A percentile compares a stretch with the other conserved stretches of the same genome.
phyloP scores from a whole-genome alignment of 805 yeast species.

The Pichia heedii region DNA sequence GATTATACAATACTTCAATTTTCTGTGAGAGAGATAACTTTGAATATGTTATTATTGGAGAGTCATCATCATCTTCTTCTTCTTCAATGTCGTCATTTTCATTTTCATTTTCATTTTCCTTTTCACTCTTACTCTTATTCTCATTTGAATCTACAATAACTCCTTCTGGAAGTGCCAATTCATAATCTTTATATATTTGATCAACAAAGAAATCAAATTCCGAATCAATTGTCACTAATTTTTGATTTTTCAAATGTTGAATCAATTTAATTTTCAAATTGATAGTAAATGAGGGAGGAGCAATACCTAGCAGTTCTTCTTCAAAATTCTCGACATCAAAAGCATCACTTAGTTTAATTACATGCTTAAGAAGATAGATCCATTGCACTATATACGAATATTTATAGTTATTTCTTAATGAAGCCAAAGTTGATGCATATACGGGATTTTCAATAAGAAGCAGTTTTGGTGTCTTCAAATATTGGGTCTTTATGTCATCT shows the following conservation, averaged over 20 bases:
- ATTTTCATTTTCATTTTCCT: slow-evolving; percentile 5
- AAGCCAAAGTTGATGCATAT: slow-evolving; percentile 22
- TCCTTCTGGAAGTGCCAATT: slow-evolving; percentile 7
- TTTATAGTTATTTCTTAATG: slow-evolving; percentile 29
- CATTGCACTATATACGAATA: slow-evolving; percentile 42
- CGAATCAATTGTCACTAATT: slow-evolving; percentile 20
- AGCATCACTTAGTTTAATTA: slow-evolving; percentile 41
- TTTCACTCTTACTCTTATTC: neutral
- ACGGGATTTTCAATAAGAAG: slow-evolving; percentile 30
- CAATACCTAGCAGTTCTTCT: slow-evolving; percentile 45
- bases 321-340: slow-evolving; percentile 55
- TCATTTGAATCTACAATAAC: slow-evolving; percentile 3
- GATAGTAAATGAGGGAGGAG: slow-evolving; percentile 32
- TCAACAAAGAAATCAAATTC: slow-evolving; percentile 23
- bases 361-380: slow-evolving; percentile 46
- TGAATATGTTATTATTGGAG: slow-evolving; percentile 14
- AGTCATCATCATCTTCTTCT: slow-evolving; percentile 2
- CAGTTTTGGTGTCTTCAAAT: slow-evolving; percentile 32
- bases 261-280: slow-evolving; percentile 36
- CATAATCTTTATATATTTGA: slow-evolving; percentile 10
- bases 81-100: slow-evolving; percentile 2
- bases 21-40: slow-evolving; percentile 35
- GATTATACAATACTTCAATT: slow-evolving; percentile 37
- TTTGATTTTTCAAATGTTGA: slow-evolving; percentile 31
- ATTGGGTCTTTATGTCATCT: slow-evolving; percentile 28